phyloP scores from a whole-genome alignment of 2,329 filamentous ascomycete species.

The Cladosporium sp. region DNA sequence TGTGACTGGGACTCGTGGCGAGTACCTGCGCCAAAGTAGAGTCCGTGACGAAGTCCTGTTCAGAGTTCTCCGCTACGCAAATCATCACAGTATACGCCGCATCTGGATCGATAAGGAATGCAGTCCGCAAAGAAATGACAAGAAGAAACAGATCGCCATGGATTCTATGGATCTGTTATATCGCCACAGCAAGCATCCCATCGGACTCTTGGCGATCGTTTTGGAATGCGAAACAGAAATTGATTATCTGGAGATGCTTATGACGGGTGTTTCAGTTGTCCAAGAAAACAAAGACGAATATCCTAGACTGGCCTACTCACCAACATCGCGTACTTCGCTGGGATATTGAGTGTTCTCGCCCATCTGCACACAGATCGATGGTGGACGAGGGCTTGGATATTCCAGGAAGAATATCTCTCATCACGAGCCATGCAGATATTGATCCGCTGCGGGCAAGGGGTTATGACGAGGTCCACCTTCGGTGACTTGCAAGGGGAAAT shows the following conservation, averaged over 20 bases:
- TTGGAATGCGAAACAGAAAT: no score
- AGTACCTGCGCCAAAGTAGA: no score
- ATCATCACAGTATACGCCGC: no score
- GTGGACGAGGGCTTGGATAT: slow-evolving; percentile 1
- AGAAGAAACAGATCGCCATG: neutral
- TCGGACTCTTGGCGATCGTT: slow-evolving; percentile 1
- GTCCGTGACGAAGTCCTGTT: no score
- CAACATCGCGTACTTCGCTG: no score
- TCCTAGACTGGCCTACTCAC: no score
- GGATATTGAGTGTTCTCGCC: no score
- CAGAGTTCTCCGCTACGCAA: no score
- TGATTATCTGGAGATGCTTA: no score
- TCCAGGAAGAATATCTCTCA: slow-evolving; percentile 8
- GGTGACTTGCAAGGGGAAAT: slow-evolving; percentile 3
- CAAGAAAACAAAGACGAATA: no score
- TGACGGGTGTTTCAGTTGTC: no score
- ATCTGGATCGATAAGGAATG: slow-evolving; percentile 10
- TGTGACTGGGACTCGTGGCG: no score
- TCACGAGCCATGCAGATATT: neutral
- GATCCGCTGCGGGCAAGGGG: neutral
- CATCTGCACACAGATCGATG: neutral
- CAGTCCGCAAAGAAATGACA: neutral
- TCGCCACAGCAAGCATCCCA: neutral
- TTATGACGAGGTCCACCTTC: neutral
- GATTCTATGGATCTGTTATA: slow-evolving; percentile 11